phyloP scores from a whole-genome alignment of 108 stramenopile genomes.

The Conticribra guillardii region DNA sequence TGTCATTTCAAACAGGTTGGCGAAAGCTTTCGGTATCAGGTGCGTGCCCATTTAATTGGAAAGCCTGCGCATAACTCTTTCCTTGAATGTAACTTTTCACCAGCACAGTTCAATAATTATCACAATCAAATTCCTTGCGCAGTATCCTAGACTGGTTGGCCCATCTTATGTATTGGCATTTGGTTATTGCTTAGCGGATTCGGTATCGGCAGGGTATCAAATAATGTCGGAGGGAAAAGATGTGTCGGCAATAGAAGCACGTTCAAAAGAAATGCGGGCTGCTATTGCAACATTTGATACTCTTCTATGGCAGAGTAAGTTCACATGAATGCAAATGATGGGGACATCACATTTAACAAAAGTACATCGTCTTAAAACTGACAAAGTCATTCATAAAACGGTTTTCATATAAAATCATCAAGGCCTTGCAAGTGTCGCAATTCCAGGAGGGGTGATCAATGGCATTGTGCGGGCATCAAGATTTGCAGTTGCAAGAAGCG shows the following conservation, averaged over 20 bases:
- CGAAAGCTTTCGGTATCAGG: conserved; percentile 80
- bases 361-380: neutral
- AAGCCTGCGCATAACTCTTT: too few relatives aligned
- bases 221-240: conserved; percentile 36
- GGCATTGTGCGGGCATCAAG: conserved; percentile 70
- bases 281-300: conserved; percentile 67
- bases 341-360: neutral
- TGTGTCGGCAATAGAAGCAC: conserved; percentile 14
- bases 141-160: conserved; percentile 69
- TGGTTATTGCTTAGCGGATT: conserved; percentile 83
- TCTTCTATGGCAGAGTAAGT: conserved; percentile 45
- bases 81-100: too few relatives aligned
- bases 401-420: neutral
- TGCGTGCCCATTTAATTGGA: conserved; percentile 13
- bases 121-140: neutral
- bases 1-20: conserved; percentile 55
- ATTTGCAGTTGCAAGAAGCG: conserved; percentile 58
- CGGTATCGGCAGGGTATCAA: conserved; percentile 62
- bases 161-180: conserved; percentile 81
- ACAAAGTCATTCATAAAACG: neutral
- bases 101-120: too few relatives aligned
- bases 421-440: conserved; percentile 68
- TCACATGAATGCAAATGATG: neutral
- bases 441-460: conserved; percentile 83
- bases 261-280: conserved; percentile 39